Percentiles rank a stretch among this genome's conserved stretches.
phyloP scores from a whole-genome alignment of 352 stramenopile species.

The Globisporangium viniferum region DNA sequence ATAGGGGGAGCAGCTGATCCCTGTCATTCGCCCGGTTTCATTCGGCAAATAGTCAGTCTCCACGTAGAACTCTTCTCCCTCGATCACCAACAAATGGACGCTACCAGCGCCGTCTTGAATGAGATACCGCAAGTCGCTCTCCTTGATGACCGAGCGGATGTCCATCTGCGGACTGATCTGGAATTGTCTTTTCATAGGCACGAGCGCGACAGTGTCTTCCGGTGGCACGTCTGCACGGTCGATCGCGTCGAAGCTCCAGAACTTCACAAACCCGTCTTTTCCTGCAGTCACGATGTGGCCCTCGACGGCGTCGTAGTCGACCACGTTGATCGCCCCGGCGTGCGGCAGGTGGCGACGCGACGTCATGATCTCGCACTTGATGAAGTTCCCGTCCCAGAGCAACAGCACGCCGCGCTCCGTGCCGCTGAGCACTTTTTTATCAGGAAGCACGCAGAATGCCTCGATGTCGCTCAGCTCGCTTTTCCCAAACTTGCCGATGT shows the following conservation, averaged over 20 bases:
- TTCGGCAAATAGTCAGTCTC: conserved; percentile 60
- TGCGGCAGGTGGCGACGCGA: conserved; percentile 69
- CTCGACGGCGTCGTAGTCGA: conserved; percentile 51
- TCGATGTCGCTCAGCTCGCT: conserved; percentile 92
- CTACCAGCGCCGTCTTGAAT: conserved; percentile 56
- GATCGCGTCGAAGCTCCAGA: conserved; percentile 86
- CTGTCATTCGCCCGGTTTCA: conserved; percentile 63
- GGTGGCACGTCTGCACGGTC: conserved; percentile 82
- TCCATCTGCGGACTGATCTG: conserved; percentile 53
- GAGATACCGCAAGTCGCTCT: conserved; percentile 40
- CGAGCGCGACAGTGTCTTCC: conserved; percentile 74
- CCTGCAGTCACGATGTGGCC: conserved; percentile 64
- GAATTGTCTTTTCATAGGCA: conserved; percentile 64
- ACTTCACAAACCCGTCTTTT: conserved; percentile 87
- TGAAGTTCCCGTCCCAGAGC: conserved; percentile 95
- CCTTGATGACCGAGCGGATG: conserved; percentile 64
- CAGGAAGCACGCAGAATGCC: conserved; percentile 92
- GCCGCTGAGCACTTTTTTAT: conserved; percentile 92
- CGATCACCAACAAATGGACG: conserved; percentile 47
- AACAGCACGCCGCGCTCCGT: conserved; percentile 86
- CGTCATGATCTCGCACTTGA: conserved; percentile 91
- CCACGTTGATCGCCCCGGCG: conserved; percentile 64
- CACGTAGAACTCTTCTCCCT: conserved; percentile 36
- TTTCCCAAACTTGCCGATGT: conserved; percentile 96
- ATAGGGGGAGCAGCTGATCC: conserved; percentile 76